Evolutionary conservation across 257 asterid species (phyloP), one percentile per base, ranked within the genome.

Genomic region (Perilla frutescens): DNA sequence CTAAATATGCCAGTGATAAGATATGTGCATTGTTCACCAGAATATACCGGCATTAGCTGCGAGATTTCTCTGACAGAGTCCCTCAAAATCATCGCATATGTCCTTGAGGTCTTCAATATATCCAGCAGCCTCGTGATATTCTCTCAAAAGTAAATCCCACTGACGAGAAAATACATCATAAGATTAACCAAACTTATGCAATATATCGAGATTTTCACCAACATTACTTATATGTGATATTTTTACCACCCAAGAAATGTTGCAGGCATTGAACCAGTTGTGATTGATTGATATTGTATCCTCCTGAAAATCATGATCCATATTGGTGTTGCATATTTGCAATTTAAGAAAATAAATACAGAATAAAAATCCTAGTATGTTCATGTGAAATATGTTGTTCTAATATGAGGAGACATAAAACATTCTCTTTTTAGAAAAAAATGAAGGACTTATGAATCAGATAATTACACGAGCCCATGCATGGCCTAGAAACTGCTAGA

Each of bases 141-240:
- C 99, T 83, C 71, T 92, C 77, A 86, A 81, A 70, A 95, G 98
- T 87, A 95, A 88, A 75, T 87, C 94, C 99, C 98, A 90, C 98
- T 93, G 84, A 79, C n/a, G 55, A 76, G 31, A 51, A 51, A 55
- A 57, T 58, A 78, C 44, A 29, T 60, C 50, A 36, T 29, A 70
- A 79, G 67, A 54, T 9, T 50, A 58, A 13, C 4, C 14, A 45
- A 79, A 6, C 29, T 62, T 5, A 32, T 47, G 80, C 31, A 58
- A 14, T 34, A 49, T 54, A 61, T 62, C 72, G 44, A 60, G 56
- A 11, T 29, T 51, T 37, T 76, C 12, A 15, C 26, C 65, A 47
- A 32, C 10, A 58, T 56, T 51, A 62, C 37, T 50, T 47, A 7
- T n/a, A 44, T 20, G 55, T 39, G 49, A 64, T 51, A 53, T 50